Conservation (phyloP, 2,329 filamentous ascomycete species). For the Ambrosiella xylebori region DNA sequence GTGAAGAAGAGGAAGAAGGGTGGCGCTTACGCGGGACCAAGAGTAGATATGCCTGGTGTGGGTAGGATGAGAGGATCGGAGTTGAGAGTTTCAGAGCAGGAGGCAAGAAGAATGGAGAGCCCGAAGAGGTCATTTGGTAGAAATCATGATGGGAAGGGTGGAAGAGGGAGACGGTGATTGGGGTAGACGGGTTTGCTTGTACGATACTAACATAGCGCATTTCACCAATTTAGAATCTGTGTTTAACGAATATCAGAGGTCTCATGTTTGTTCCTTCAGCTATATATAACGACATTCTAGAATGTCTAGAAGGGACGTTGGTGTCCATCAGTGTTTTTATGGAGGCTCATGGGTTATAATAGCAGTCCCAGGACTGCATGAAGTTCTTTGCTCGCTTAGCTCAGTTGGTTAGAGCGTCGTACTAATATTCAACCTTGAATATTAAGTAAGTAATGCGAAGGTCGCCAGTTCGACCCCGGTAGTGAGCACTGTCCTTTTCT, state of each 20-base stretch:
- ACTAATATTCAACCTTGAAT: background rate
- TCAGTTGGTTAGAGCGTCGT: conserved; percentile 1
- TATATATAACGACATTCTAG: background rate
- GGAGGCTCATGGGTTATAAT: background rate
- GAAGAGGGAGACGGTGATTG: background rate
- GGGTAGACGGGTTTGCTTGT: background rate
- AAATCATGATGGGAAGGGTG: conserved; percentile 18
- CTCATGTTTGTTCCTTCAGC: too few species aligned
- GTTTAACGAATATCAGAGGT: background rate
- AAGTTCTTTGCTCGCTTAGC: background rate
- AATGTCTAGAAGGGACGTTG: background rate
- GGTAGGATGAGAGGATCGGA: conserved; percentile 68
- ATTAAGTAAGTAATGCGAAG: background rate
- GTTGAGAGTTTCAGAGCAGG: conserved; percentile 58
- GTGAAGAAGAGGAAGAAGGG: conserved; percentile 23
- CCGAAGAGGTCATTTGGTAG: conserved; percentile 18
- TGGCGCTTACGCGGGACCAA: conserved; percentile 32
- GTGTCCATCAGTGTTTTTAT: background rate
- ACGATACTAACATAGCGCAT: background rate
- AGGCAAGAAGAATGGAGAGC: conserved; percentile 55
- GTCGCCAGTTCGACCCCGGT: background rate
- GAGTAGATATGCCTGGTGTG: conserved; percentile 59
- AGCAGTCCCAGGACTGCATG: background rate
- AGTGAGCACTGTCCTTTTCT: background rate
- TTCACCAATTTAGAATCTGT: background rate